Percentiles rank a stretch among this genome's conserved stretches.
Conservation (phyloP, 73 alveolate genomes). For the Tetrahymena elliotti region DNA sequence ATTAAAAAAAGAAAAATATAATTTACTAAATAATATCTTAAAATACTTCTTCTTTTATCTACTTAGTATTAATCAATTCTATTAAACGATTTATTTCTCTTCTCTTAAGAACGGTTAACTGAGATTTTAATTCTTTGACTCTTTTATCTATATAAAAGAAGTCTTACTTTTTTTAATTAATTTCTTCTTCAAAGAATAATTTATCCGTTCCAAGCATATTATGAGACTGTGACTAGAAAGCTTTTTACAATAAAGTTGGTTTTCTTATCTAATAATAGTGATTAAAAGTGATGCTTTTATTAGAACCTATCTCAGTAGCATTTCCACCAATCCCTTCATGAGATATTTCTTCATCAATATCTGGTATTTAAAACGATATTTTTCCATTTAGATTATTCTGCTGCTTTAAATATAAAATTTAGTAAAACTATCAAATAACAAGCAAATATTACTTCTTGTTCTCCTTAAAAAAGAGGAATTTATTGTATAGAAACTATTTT, state of each 20-base stretch:
- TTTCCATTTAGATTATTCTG: neutral
- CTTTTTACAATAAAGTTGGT: neutral
- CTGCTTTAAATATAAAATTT: neutral
- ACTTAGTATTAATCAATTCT: neutral
- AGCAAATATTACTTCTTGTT: neutral
- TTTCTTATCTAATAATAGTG: neutral
- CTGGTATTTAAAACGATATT: neutral
- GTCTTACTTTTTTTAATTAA: neutral
- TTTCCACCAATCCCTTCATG: neutral
- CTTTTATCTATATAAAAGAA: neutral
- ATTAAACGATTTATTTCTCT: neutral
- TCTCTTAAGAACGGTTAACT: neutral
- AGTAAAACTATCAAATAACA: too few relatives aligned
- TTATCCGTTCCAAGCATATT: neutral
- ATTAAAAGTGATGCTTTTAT: neutral
- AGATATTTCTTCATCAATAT: neutral
- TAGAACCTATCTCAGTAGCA: neutral
- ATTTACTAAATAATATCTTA: neutral
- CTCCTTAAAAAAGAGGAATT: neutral
- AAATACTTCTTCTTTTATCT: neutral
- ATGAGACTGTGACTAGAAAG: neutral
- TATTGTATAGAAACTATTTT: neutral
- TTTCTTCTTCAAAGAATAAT: neutral
- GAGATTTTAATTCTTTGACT: neutral
- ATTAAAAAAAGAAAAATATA: neutral